Evolutionary conservation across 768 basidiomycete species (phyloP), one percentile per base, ranked within the genome.

Genomic region (Pleurotus eryngii): DNA sequence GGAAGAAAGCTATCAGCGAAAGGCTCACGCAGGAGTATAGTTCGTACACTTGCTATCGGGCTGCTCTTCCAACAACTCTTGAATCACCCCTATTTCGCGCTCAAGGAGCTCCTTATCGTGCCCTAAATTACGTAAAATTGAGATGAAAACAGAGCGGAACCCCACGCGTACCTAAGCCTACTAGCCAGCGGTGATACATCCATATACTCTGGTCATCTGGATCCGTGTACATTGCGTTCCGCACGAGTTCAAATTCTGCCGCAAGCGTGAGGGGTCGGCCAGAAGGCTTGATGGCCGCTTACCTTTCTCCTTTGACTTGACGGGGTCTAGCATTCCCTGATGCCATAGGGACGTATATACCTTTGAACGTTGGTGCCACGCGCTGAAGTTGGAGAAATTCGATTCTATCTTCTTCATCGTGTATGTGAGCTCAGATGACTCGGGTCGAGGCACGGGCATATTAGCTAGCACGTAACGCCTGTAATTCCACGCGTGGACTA

Each of bases 131-230:
- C 14, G 8, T 18, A 27, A 20, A n/a, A 61, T n/a, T 14, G 46
- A 62, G 37, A 49, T 45, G 39, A 27, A 27, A n/a, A 18, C 38
- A 37, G n/a, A 39, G 18, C 14, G 40, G 30, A n/a, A 38, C 9
- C 39, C 37, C 26, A 22, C 39, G 14, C 79, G 59, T 65, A 88
- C 95, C 88, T 60, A 81, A 71, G 6, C 92, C 93, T 53, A 98
- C 82, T 2, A 99, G 79, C 95, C 96, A 98, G n/a, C 95, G 84
- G 66, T 98, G 97, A 69, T 98, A 99, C 57, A 99, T 84, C 97
- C 97, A 99, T 0, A 92, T 93, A 59, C 92, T 94, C 70, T 98
- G 96, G 70, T 98, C 96, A 46, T 86, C 84, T 3, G 97, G 97
- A 65, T 98, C 95, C 0, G 95, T 97, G 72, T 95, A 99, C 75